Evolutionary conservation across 2,329 filamentous ascomycete genomes (phyloP), one percentile per base, ranked within the genome.

Genomic region (Chrysoporthe cubensis): DNA sequence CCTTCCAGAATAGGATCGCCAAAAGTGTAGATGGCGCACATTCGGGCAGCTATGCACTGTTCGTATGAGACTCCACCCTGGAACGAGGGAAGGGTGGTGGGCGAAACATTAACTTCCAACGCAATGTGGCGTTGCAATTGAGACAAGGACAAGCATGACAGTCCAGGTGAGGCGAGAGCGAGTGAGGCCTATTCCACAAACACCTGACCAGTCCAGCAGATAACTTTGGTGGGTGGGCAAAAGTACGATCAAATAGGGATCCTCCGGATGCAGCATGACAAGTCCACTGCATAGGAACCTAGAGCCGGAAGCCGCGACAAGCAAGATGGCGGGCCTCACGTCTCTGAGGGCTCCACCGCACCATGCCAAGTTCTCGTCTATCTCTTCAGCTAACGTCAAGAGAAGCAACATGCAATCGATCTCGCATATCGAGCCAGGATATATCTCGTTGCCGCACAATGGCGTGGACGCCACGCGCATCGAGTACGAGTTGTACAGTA

Each of bases 381-480:
- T 54, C 50, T 54, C 21, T 18, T 48, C 18, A 54, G 26, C 50
- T 26, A 54, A 54, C 16, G 50, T 21, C 21, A 54, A 21, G 14
- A 54, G 7, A 54, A 34, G 11, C 50, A 54, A 52, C 42, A 62
- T n/a, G 60, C 32, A 11, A 62, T 62, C 44, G 60, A 62, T 62
- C 60, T 62, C 46, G 60, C 60, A 62, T 50, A 42, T 62, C 8
- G 9, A 52, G 11, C 44, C 60, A 21, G 52, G 60, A 52, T 62
- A 26, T 4, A 42, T 3, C 14, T 26, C 43, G 32, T 26, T 37
- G 60, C 21, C n/a, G 18, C 60, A 62, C 37, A 4, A 37, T 18
- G 32, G 58, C 26, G 46, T 14, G 57, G 57, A 21, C 50, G 50
- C 50, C 34, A 60, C n/a, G 40, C n/a, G 6, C 18, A 11, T 11